Evolutionary conservation across 768 basidiomycete genomes (phyloP), one percentile per base, ranked within the genome.

Genomic region (Termitomyces sp.): DNA sequence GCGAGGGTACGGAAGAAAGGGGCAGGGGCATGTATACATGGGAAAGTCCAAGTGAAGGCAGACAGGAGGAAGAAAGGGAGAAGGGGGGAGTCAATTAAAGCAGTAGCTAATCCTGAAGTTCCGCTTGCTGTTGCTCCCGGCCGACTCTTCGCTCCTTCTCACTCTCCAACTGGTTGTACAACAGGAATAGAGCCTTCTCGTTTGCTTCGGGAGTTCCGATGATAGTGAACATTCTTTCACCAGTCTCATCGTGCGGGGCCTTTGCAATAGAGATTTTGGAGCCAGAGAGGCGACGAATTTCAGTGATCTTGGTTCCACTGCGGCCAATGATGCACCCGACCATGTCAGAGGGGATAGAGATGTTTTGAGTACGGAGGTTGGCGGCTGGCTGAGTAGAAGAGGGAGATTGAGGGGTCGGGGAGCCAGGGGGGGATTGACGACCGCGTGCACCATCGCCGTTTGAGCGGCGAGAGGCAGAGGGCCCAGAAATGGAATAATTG

Each of bases 151-250:
- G 82, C 75, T 95, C 92, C 76, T 96, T 96, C 82, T 95, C 93
- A 68, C 86, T 94, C 76, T 97, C 95, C 59, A 96, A 77, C 68
- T 97, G 96, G 66, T 96, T 94, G 75, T 98, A 99, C 58, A 99
- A 81, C 56, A 99, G 76, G 80, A 96, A 98, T 55, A 99, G 76
- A 2, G 97, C 97, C 74, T 98, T 96, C 75, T 99, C 96, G 71
- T 97, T 98, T 62, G 92, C 89, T 72, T 94, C 92, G 45, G 93
- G 90, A 12, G 94, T 94, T 52, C 97, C 97, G 44, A 97, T 81
- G 69, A 99, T 98, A 58, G 97, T 94, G 77, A 99, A 99, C 96
- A 99, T 98, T 62, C 97, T 83, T 77, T 99, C 97, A 65, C 96
- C 97, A 39, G 95, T 94, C 66, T 98, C 97, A 65, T 98, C 97